These are phyloP conservation scores for Cercospora citrullina DNA, from an alignment of 2,329 filamentous ascomycete species.

Conservation along the genomic window DNA sequence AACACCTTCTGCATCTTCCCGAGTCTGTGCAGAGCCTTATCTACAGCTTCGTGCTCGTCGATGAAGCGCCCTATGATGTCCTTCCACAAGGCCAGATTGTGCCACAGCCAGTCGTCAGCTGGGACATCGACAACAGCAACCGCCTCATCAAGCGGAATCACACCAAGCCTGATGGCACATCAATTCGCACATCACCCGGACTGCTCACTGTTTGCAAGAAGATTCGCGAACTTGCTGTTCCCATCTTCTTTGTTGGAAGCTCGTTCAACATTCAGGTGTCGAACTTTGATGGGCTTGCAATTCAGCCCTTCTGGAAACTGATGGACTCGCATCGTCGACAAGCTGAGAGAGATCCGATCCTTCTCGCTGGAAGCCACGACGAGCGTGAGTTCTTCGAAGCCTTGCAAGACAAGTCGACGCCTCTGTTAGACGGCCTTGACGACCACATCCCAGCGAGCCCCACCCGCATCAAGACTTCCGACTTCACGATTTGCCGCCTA, in stretches of 20 bases:
- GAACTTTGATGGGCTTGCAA: constrained; percentile 2
- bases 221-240: constrained; percentile 6
- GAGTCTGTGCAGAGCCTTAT: neutral
- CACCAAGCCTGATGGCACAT: neutral
- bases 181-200: neutral
- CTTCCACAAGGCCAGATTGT: neutral
- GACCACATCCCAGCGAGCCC: neutral
- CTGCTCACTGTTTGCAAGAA: constrained; percentile 2
- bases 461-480: neutral
- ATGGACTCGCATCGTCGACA: neutral
- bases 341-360: neutral
- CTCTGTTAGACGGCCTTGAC: neutral
- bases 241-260: constrained; percentile 11
- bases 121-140: neutral
- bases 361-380: neutral
- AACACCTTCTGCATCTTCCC: constrained; percentile 9
- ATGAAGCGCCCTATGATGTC: neutral
- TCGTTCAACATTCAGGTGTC: constrained; percentile 1
- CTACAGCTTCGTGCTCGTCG: neutral
- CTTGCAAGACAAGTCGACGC: neutral
- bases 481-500: neutral
- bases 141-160: neutral
- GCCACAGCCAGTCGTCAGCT: neutral
- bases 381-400: neutral
- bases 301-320: neutral